Evolutionary conservation across 2,329 filamentous ascomycete species (phyloP).

Genomic region (Penicillium crustosum): DNA sequence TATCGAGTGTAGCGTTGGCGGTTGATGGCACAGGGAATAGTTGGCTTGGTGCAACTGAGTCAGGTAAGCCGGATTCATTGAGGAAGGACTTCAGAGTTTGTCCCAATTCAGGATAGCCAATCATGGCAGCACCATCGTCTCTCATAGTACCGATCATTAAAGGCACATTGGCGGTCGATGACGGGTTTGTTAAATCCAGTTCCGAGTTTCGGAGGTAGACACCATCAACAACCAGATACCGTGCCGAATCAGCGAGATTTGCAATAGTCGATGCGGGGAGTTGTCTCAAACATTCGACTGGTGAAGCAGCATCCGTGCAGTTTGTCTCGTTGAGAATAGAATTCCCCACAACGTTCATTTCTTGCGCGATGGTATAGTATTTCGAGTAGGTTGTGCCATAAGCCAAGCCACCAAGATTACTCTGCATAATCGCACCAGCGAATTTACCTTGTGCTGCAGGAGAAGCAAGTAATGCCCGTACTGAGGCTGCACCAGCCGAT

Average conservation of each 20-base stretch:
- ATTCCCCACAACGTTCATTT: slow-evolving; percentile 51
- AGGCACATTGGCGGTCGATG: slow-evolving; percentile 21
- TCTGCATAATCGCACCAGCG: slow-evolving; percentile 25
- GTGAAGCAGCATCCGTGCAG: slow-evolving; percentile 50
- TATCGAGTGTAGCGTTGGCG: slow-evolving; percentile 54
- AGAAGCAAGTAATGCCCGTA: slow-evolving; percentile 50
- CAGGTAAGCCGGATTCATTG: slow-evolving; percentile 13
- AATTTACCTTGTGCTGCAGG: slow-evolving; percentile 20
- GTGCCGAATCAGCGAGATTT: slow-evolving; percentile 11
- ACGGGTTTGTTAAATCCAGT: slow-evolving; percentile 14
- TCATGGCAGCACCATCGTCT: slow-evolving; percentile 47
- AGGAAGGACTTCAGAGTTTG: slow-evolving; percentile 52
- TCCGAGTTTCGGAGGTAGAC: slow-evolving; percentile 18
- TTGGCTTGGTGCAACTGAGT: slow-evolving; percentile 10
- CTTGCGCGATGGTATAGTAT: slow-evolving; percentile 58
- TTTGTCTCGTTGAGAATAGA: slow-evolving; percentile 53
- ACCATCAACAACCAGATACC: slow-evolving; percentile 24
- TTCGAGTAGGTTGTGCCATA: slow-evolving; percentile 60
- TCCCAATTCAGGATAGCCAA: slow-evolving; percentile 41
- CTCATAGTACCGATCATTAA: slow-evolving; percentile 24
- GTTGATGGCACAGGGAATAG: slow-evolving; percentile 45
- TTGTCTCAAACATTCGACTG: slow-evolving; percentile 50
- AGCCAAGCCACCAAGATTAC: slow-evolving; percentile 57
- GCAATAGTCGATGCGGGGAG: slow-evolving; percentile 15
- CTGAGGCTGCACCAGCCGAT: slow-evolving; percentile 56